Base-by-base conservation (phyloP, 371 early-diverging fungal genomes). In the Rhizopus sp. region DNA sequence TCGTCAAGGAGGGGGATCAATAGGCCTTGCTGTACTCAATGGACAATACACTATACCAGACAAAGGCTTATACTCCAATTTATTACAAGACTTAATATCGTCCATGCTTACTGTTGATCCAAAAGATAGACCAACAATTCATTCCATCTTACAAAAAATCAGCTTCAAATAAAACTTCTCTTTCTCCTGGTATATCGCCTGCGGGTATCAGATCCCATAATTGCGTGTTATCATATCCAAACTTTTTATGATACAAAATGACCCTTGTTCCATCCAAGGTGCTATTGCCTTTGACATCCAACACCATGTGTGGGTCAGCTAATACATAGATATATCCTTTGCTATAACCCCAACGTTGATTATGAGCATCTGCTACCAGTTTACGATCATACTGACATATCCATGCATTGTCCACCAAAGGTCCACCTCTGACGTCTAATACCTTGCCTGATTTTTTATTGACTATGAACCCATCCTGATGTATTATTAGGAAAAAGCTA, bases 1-100 rank as follows among this genome's bases (percentile, higher is more conserved):
- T 54, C 82, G 82, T 10, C 81, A 81, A 15, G 85, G 85, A 45
- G 66, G 66, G 29, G 87, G 88, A 0, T 82, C 86, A 2, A 81
- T 87, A 29, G 82, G 82, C 7, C 66, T 90, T 44, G 88, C 90
- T 1, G 87, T 87, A 0, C 38, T 70, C 15, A 87, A 86, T 39
- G 83, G 77, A 7, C 82, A 78, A 7, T 83, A 82, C 47, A 45
- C 62, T 0, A 73, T 82, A 38, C 90, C 90, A 2, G 57, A 61
- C 8, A 41, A 60, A 9, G 31, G 40, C 10, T 7, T 41, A 3
- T 86, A 88, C 53, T 86, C 87, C 2, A 64, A 75, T 10, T 78
- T 81, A 15, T 69, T 86, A 52, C 65, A 63, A 4, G 70, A 85
- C 7, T 55, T 83, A 13, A 77, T 91, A 58, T 68, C 69, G 56